Evolutionary conservation across 768 basidiomycete genomes (phyloP), one percentile per base, ranked within the genome.

Genomic region (Kondoa subrosea): DNA sequence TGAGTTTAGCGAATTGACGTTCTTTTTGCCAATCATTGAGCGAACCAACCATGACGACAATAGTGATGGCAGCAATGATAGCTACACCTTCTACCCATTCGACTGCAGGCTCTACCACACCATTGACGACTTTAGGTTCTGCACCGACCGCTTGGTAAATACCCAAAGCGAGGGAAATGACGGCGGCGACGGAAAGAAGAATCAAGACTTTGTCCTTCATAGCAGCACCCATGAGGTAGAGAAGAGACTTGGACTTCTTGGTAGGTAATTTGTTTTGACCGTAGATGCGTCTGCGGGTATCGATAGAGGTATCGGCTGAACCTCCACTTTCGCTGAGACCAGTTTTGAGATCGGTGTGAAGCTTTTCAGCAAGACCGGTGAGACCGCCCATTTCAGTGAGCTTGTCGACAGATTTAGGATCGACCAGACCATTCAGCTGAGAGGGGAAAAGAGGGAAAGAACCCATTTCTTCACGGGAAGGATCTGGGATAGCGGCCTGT

Each of bases 1-100:
- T 97, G 56, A 99, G 82, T 25, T 80, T 81, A 73, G 86, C 85
- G 80, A 99, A 99, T 78, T 97, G 95, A 1, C 85, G 85, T 77
- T 99, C 95, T 78, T 97, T 97, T 78, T 96, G 91, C 87, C 89
- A 99, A 77, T 99, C 95, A 74, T 96, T 97, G 57, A 96, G 72
- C 15, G 91, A 91, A 32, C 93, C 93, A 67, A 99, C 93, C 57
- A 90, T 73, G 67, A 79, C 81, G 76, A 82, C 80, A 69, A 82
- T 80, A 62, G 78, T 65, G 70, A 82, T 80, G 31, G 81, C 81
- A 69, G 80, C 75, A 57, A 80, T 76, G 75, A 82, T 82, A 64
- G 80, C 80, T 34, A 75, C 80, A 69, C 81, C 93, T 79, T 97
- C 93, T 0, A 99, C 91, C 93, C 93, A 96, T 73, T 96, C 91